A percentile compares a stretch with the other conserved stretches of the same genome.
phyloP scores from a whole-genome alignment of 1,139 yeast genomes.

The Yamadazyma mexicana region DNA sequence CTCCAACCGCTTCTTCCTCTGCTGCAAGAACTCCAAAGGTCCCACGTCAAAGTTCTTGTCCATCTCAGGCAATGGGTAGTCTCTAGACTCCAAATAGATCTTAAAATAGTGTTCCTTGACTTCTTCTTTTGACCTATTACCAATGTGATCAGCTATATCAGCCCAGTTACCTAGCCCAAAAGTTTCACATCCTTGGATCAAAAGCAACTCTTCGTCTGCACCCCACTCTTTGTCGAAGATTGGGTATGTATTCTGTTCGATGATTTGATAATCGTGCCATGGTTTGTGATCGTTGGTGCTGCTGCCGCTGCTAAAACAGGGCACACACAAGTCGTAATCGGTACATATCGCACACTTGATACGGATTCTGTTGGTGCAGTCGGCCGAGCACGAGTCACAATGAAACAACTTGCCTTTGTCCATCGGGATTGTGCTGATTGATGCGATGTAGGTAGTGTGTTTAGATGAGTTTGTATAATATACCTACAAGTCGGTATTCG shows the following conservation, averaged over 20 bases:
- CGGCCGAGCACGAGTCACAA: slow-evolving; percentile 94
- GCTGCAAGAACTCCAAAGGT: slow-evolving; percentile 68
- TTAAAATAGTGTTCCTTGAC: slow-evolving; percentile 79
- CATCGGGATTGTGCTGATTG: slow-evolving; percentile 6
- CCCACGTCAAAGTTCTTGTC: slow-evolving; percentile 65
- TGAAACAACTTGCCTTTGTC: slow-evolving; percentile 60
- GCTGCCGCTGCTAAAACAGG: slow-evolving; percentile 87
- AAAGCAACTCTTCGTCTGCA: slow-evolving; percentile 89
- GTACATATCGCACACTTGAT: slow-evolving; percentile 89
- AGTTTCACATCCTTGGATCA: slow-evolving; percentile 90
- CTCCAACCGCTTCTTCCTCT: slow-evolving; percentile 72
- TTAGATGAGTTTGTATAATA: not conserved
- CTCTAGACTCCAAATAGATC: slow-evolving; percentile 64
- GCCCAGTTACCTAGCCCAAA: slow-evolving; percentile 97
- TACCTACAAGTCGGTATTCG: not conserved
- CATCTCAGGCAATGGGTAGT: slow-evolving; percentile 84
- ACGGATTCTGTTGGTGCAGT: slow-evolving; percentile 88
- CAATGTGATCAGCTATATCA: slow-evolving; percentile 92
- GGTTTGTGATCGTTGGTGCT: slow-evolving; percentile 87
- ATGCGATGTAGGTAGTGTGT: not conserved
- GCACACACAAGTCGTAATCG: slow-evolving; percentile 94
- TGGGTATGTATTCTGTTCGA: slow-evolving; percentile 95
- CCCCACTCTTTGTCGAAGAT: slow-evolving; percentile 94
- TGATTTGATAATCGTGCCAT: slow-evolving; percentile 87
- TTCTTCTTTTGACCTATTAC: slow-evolving; percentile 89